Percentiles rank a stretch among this genome's conserved stretches.
Evolutionary conservation across 805 yeast species (phyloP).

Genomic region (Saturnispora bothae): DNA sequence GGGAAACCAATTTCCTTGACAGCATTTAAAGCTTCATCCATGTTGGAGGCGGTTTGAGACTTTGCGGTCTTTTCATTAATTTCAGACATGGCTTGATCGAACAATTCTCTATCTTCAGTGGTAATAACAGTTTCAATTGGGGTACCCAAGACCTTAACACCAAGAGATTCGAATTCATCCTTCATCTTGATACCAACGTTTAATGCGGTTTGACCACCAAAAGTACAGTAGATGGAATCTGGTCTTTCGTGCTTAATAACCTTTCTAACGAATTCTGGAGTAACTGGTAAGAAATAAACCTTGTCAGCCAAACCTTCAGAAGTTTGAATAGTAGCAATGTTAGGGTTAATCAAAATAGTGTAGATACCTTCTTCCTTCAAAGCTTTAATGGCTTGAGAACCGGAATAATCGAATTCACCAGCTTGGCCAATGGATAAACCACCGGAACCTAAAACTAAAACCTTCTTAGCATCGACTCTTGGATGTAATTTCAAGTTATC

Average conservation of each 20-base stretch:
- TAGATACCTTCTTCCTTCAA: slow-evolving; percentile 79
- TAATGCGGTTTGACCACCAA: slow-evolving; percentile 97
- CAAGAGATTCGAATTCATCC: slow-evolving; percentile 88
- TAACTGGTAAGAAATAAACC: slow-evolving; percentile 90
- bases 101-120: slow-evolving; percentile 94
- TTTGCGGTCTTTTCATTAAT: slow-evolving; percentile 94
- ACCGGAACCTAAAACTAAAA: slow-evolving; percentile 91
- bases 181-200: slow-evolving; percentile 92
- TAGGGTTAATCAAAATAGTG: slow-evolving; percentile 85
- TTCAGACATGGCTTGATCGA: slow-evolving; percentile 90
- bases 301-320: slow-evolving; percentile 93
- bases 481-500: slow-evolving; percentile 74
- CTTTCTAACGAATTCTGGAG: slow-evolving; percentile 91
- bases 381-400: slow-evolving; percentile 96
- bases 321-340: slow-evolving; percentile 94
- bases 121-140: slow-evolving; percentile 94
- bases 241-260: slow-evolving; percentile 94
- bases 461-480: slow-evolving; percentile 77
- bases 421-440: slow-evolving; percentile 97
- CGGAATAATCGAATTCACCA: slow-evolving; percentile 95
- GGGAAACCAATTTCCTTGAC: slow-evolving; percentile 88
- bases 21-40: slow-evolving; percentile 88
- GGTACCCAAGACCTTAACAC: slow-evolving; percentile 93
- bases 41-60: slow-evolving; percentile 88
- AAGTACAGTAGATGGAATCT: slow-evolving; percentile 89